Percentiles rank a stretch among this genome's conserved stretches.
Evolutionary conservation across 2,329 filamentous ascomycete species (phyloP).

Genomic region (Penicillium sp.): DNA sequence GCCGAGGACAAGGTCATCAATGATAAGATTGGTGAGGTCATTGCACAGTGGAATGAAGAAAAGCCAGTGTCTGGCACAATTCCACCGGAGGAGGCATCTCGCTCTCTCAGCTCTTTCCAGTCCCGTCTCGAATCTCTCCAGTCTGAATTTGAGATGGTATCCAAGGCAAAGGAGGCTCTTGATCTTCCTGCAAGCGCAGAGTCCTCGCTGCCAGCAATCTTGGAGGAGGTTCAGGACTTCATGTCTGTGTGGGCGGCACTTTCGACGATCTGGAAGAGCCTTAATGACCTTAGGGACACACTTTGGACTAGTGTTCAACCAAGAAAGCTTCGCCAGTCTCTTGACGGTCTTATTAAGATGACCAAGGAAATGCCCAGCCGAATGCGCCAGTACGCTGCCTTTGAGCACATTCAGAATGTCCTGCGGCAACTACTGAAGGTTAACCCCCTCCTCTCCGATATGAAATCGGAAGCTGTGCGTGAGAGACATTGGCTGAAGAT

Average conservation of each 20-base stretch:
- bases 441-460: conserved; percentile 82
- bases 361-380: conserved; percentile 99
- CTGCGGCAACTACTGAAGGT: conserved; percentile 88
- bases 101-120: conserved; percentile 82
- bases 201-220: conserved; percentile 78
- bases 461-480: conserved; percentile 95
- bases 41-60: conserved; percentile 89
- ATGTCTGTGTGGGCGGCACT: conserved; percentile 97
- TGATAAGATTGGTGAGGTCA: conserved; percentile 85
- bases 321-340: conserved; percentile 84
- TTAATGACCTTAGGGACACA: conserved; percentile 90
- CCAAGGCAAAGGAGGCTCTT: conserved; percentile 94
- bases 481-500: conserved; percentile 98
- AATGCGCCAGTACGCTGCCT: conserved; percentile 99
- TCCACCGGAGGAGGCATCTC: conserved; percentile 84
- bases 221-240: conserved; percentile 98
- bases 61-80: conserved; percentile 96
- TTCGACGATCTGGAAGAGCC: conserved; percentile 93
- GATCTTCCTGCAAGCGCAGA: conserved; percentile 82
- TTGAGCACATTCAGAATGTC: conserved; percentile 94
- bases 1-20: conserved; percentile 91
- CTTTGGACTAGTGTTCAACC: conserved; percentile 96
- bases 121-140: conserved; percentile 81
- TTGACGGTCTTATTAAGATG: conserved; percentile 94
- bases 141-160: conserved; percentile 88